phyloP scores from a whole-genome alignment of 192 early-diverging fungal species.

The Umbelopsis sp. region DNA sequence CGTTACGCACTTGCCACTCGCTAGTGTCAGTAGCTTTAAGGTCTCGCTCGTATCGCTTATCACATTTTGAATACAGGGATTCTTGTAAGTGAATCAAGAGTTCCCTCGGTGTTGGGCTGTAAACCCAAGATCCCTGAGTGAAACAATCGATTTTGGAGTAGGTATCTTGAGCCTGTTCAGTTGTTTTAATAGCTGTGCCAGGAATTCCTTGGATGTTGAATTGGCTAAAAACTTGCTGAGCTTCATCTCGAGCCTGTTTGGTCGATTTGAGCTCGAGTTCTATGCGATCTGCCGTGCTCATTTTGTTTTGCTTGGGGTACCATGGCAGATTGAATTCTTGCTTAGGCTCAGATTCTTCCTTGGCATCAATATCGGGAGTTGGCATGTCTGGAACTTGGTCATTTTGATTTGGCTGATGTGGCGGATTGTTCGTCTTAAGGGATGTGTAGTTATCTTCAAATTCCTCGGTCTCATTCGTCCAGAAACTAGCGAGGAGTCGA shows the following conservation, averaged over 20 bases:
- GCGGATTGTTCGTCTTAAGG: neutral
- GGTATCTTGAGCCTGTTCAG: neutral
- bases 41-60: conserved; percentile 23
- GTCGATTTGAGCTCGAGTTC: neutral
- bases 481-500: neutral
- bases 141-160: conserved; percentile 22
- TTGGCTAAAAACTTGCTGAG: neutral
- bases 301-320: neutral
- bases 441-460: neutral
- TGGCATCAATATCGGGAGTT: neutral
- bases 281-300: neutral
- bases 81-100: conserved; percentile 34
- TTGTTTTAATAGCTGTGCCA: neutral
- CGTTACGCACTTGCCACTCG: conserved; percentile 18
- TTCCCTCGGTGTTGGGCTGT: neutral
- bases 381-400: neutral
- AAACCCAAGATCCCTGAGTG: conserved; percentile 33
- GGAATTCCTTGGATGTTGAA: conserved; percentile 8
- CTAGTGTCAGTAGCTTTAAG: neutral
- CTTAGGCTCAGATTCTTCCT: neutral
- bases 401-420: neutral
- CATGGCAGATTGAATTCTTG: neutral
- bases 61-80: conserved; percentile 31
- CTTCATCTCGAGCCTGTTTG: neutral
- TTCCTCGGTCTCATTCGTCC: neutral